Conservation (phyloP, 805 yeast species). For the Priceomyces melissophilus region DNA sequence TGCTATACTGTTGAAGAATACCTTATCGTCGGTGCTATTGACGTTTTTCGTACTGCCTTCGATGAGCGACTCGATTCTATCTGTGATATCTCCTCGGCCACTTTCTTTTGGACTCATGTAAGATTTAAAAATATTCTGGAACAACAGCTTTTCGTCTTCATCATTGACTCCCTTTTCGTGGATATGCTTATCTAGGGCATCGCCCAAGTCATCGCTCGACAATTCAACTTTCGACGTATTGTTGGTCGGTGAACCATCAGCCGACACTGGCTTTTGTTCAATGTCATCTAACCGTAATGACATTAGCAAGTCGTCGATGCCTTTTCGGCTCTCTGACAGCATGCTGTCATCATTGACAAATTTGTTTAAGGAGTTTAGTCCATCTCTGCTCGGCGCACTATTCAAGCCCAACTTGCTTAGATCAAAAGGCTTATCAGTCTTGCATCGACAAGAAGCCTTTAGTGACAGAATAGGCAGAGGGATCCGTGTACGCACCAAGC, state of each 20-base stretch:
- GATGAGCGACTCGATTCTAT: conserved; percentile 8
- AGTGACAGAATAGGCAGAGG: too few species aligned
- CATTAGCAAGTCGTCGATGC: conserved; percentile 6
- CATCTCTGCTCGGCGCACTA: not conserved
- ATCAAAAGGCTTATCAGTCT: not conserved
- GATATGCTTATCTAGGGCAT: not conserved
- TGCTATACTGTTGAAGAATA: too few species aligned
- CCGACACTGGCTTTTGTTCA: not conserved
- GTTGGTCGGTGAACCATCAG: not conserved
- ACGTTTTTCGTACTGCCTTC: conserved; percentile 3
- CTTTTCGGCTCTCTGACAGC: conserved; percentile 2
- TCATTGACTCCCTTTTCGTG: conserved; percentile 7
- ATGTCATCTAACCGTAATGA: conserved; percentile 4
- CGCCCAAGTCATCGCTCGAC: conserved; percentile 1
- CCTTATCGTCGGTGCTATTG: too few species aligned
- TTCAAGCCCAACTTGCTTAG: not conserved
- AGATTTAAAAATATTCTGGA: conserved; percentile 23
- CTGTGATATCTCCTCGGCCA: conserved; percentile 1
- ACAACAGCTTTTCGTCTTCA: conserved; percentile 18
- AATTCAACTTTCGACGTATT: conserved; percentile 6
- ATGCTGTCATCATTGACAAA: not conserved
- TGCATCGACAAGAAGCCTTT: too few species aligned
- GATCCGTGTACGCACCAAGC: too few species aligned
- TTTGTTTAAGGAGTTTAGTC: not conserved
- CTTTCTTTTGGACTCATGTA: conserved; percentile 15